phyloP scores from a whole-genome alignment of 495 filamentous ascomycete genomes.

The Thozetella sp. region DNA sequence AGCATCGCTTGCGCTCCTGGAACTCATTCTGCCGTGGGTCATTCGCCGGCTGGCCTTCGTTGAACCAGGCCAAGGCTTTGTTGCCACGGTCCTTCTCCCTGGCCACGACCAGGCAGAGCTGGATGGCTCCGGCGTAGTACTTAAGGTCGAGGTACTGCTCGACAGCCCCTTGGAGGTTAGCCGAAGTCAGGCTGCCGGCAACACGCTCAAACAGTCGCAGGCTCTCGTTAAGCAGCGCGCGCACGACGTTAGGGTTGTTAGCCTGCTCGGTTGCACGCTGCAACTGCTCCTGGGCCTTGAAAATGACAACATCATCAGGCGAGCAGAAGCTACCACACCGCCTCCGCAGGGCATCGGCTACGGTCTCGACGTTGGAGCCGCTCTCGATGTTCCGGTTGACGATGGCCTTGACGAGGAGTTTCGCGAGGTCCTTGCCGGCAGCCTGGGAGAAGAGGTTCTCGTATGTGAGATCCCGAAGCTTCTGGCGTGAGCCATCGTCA shows the following conservation, averaged over 20 bases:
- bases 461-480: constrained; percentile 77
- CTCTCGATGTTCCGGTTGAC: constrained; percentile 96
- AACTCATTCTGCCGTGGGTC: constrained; percentile 71
- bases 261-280: constrained; percentile 82
- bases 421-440: constrained; percentile 86
- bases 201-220: constrained; percentile 86
- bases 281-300: constrained; percentile 94
- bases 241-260: constrained; percentile 73
- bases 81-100: constrained; percentile 82
- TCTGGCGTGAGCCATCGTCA: constrained; percentile 65
- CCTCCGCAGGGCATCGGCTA: constrained; percentile 87
- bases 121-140: constrained; percentile 96
- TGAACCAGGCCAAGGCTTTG: constrained; percentile 70
- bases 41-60: constrained; percentile 52
- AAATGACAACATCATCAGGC: constrained; percentile 93
- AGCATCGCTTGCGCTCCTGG: constrained; percentile 74
- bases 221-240: constrained; percentile 84
- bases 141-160: constrained; percentile 75
- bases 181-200: constrained; percentile 74
- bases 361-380: constrained; percentile 94
- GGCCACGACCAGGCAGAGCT: constrained; percentile 80
- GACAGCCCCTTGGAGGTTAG: constrained; percentile 77
- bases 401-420: constrained; percentile 95
- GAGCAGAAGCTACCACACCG: constrained; percentile 97
- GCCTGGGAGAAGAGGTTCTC: constrained; percentile 79